These are phyloP conservation scores for Taxillus chinensis DNA, from an alignment of 164 flowering plant species.

Conservation along the genomic window DNA sequence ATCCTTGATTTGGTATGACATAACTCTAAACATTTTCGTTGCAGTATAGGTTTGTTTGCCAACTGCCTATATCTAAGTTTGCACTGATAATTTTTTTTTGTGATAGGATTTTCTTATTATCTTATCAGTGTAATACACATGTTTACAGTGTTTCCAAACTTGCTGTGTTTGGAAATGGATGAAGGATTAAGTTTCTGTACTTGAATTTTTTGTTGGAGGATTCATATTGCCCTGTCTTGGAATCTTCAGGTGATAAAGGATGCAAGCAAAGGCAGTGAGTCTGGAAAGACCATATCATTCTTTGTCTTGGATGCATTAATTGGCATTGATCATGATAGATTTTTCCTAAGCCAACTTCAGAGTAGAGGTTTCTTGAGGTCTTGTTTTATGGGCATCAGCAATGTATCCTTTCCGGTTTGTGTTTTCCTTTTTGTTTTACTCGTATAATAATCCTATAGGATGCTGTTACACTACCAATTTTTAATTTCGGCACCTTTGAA, in stretches of 20 bases:
- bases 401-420: constrained; percentile 53
- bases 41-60: not conserved
- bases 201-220: no score
- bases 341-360: constrained; percentile 79
- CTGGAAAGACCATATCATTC: constrained; percentile 65
- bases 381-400: constrained; percentile 64
- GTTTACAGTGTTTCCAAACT: no score
- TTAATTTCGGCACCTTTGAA: no score
- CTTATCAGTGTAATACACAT: no score
- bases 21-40: not conserved
- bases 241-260: constrained; percentile 64
- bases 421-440: no score
- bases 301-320: constrained; percentile 81
- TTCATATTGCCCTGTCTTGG: not conserved
- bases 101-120: no score
- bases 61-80: no score
- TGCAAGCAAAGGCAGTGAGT: constrained; percentile 87
- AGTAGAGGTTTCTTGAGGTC: constrained; percentile 82
- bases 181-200: no score
- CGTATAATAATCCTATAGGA: not conserved
- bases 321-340: constrained; percentile 77
- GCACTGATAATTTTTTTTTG: no score
- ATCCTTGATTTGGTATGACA: constrained; percentile 69
- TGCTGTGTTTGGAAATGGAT: no score
- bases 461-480: no score